These are phyloP conservation scores for Trichoderma asperelloides DNA, from an alignment of 495 filamentous ascomycete species.

Conservation along the genomic window DNA sequence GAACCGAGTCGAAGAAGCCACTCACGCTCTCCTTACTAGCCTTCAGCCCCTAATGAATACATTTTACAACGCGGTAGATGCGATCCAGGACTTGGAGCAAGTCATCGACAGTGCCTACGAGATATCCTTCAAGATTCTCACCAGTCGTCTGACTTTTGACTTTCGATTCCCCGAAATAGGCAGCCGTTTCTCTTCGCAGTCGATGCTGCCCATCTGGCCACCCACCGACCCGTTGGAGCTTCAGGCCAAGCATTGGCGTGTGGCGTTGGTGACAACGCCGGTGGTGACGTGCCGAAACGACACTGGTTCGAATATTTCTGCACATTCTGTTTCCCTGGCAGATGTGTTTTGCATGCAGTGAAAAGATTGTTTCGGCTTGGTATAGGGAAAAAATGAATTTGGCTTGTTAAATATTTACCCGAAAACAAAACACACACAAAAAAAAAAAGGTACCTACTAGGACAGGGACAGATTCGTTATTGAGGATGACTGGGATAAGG, in stretches of 20 bases:
- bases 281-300: conserved; percentile 12
- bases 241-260: conserved; percentile 10
- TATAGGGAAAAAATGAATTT: background rate
- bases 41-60: conserved; percentile 3
- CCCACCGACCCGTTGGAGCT: background rate
- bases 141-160: conserved; percentile 9
- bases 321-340: conserved; percentile 10
- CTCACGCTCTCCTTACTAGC: background rate
- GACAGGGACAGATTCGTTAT: background rate
- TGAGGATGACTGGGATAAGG: background rate
- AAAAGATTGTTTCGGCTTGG: background rate
- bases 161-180: conserved; percentile 11
- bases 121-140: conserved; percentile 11
- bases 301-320: conserved; percentile 6
- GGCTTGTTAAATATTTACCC: no score
- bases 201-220: conserved; percentile 11
- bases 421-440: background rate
- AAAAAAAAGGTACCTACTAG: background rate
- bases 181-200: conserved; percentile 4
- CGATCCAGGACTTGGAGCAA: background rate
- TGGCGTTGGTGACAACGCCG: conserved; percentile 9
- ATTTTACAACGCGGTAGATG: background rate
- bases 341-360: conserved; percentile 11
- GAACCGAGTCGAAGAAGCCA: background rate
- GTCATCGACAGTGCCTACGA: conserved; percentile 9